Conservation (phyloP, 345 rosid genomes). For the Eucalyptus curtisii region DNA sequence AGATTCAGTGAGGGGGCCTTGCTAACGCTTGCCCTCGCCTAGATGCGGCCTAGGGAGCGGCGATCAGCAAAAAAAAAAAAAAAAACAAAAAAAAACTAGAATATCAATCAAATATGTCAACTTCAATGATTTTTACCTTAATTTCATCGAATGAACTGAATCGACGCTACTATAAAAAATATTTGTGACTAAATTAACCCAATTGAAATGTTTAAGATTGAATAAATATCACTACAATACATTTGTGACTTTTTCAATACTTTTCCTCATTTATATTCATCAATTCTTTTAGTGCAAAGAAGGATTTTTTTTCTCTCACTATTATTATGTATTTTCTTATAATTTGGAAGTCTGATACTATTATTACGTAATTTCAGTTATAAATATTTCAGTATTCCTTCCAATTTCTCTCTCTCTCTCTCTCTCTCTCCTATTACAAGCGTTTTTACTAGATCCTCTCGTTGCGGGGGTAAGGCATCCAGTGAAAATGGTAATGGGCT, state of each 20-base stretch:
- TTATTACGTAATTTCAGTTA: not conserved
- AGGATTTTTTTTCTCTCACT: not conserved
- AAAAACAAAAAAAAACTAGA: too few species aligned
- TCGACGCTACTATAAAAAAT: fast-evolving
- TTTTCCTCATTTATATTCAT: not conserved
- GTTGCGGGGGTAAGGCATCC: not conserved
- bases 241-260: not conserved
- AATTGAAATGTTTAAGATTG: fast-evolving
- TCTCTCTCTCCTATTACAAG: not conserved
- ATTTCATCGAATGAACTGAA: fast-evolving
- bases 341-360: not conserved
- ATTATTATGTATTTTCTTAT: not conserved
- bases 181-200: fast-evolving
- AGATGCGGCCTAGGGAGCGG: too few species aligned
- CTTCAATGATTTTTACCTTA: too few species aligned
- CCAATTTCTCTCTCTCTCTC: not conserved
- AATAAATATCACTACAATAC: too few species aligned
- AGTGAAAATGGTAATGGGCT: not conserved
- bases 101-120: too few species aligned
- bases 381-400: not conserved
- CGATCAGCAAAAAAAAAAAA: too few species aligned
- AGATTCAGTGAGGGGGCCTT: too few species aligned
- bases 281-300: not conserved
- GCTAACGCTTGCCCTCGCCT: too few species aligned
- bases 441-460: not conserved